Percentiles rank a stretch among this genome's conserved stretches.
These are phyloP conservation scores for Cutaneotrichosporon sp. DNA, from an alignment of 1,284 basidiomycete species.

Conservation along the genomic window DNA sequence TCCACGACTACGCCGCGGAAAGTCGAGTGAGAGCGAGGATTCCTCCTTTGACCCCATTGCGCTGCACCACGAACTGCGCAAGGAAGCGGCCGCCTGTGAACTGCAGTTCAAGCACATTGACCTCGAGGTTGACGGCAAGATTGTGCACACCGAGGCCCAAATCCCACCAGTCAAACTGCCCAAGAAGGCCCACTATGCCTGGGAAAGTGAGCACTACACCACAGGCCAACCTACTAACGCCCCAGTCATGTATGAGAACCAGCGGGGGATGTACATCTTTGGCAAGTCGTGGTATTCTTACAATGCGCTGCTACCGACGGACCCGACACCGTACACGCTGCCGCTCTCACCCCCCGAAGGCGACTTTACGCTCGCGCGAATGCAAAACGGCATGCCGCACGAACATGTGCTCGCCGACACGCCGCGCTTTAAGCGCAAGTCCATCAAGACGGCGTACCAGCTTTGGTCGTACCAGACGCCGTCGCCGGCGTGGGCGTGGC, in stretches of 20 bases:
- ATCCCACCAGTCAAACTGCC: background rate
- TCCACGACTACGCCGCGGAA: background rate
- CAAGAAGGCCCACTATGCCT: conserved; percentile 52
- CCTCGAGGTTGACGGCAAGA: conserved; percentile 2
- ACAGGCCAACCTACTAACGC: background rate
- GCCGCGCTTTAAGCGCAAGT: conserved; percentile 9
- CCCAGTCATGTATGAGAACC: conserved; percentile 48
- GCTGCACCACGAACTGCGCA: background rate
- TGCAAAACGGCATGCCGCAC: no score
- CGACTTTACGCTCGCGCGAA: background rate
- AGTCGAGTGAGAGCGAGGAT: background rate
- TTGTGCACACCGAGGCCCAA: conserved; percentile 6
- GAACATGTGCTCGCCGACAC: background rate
- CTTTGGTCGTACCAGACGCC: conserved; percentile 43
- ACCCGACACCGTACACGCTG: conserved; percentile 44
- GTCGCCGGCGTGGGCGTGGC: conserved; percentile 44
- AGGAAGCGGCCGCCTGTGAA: background rate
- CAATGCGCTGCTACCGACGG: conserved; percentile 38
- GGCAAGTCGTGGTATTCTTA: conserved; percentile 46
- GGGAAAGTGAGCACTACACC: conserved; percentile 59
- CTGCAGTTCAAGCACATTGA: conserved; percentile 3
- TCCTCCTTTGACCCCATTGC: conserved; percentile 3
- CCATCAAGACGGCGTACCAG: conserved; percentile 43
- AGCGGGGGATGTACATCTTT: conserved; percentile 42
- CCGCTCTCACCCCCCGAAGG: conserved; percentile 12